phyloP scores from a whole-genome alignment of 352 stramenopile genomes.

The Pythium rishiriense region DNA sequence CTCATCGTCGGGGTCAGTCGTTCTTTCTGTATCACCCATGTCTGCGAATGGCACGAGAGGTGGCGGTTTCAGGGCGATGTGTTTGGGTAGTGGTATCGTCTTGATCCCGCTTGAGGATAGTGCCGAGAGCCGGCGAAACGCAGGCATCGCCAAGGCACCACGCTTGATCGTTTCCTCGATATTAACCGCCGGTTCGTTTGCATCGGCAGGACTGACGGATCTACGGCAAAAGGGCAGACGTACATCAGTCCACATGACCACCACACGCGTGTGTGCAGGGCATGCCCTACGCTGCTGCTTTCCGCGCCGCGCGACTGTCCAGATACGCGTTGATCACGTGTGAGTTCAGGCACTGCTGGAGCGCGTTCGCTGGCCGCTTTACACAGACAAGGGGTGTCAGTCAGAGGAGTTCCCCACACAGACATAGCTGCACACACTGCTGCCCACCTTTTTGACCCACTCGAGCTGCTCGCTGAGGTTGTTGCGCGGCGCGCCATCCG shows the following conservation, averaged over 20 bases:
- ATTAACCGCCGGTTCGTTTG: not conserved
- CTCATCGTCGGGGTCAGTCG: slow-evolving; percentile 20
- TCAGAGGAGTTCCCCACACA: not conserved
- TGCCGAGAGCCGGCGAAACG: slow-evolving; percentile 19
- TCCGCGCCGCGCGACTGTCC: slow-evolving; percentile 48
- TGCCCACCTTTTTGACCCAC: slow-evolving; percentile 52
- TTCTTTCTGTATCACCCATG: not conserved
- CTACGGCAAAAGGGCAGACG: not conserved
- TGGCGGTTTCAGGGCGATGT: not conserved
- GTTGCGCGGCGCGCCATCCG: slow-evolving; percentile 26
- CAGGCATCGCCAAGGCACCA: slow-evolving; percentile 16
- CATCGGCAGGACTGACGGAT: slow-evolving; percentile 1
- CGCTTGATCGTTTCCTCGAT: slow-evolving; percentile 26
- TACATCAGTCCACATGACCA: not conserved
- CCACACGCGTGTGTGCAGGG: not conserved
- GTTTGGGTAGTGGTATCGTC: slow-evolving; percentile 11
- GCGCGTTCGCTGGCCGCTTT: slow-evolving; percentile 39
- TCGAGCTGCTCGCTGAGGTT: slow-evolving; percentile 68
- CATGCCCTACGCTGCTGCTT: slow-evolving; percentile 39
- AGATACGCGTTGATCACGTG: slow-evolving; percentile 76
- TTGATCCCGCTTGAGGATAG: slow-evolving; percentile 1
- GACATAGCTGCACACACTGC: not conserved
- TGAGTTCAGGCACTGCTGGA: slow-evolving; percentile 80
- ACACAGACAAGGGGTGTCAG: not conserved
- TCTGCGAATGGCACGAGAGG: slow-evolving; percentile 23